Percentiles rank a stretch among this genome's conserved stretches.
phyloP scores from a whole-genome alignment of 768 basidiomycete genomes.

The Mycena sanguinolenta region DNA sequence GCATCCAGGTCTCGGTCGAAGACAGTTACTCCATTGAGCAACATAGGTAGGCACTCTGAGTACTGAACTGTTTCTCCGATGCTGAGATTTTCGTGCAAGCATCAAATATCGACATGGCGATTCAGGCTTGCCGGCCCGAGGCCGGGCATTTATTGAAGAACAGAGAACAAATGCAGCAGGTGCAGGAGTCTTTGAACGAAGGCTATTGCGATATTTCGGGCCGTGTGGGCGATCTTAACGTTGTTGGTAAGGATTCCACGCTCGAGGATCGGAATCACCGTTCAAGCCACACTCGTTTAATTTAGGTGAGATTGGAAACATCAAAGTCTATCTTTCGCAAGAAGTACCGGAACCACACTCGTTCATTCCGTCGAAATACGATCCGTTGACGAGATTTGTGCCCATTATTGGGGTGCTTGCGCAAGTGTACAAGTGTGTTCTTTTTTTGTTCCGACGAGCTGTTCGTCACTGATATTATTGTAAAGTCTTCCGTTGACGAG shows the following conservation, averaged over 20 bases:
- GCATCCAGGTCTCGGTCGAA: slow-evolving; percentile 31
- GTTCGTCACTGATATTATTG: slow-evolving; percentile 1
- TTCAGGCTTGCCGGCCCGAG: slow-evolving; percentile 81
- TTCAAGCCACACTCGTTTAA: neutral
- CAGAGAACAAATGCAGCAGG: slow-evolving; percentile 74
- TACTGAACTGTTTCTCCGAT: neutral
- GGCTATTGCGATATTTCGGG: slow-evolving; percentile 88
- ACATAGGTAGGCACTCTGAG: slow-evolving; percentile 53
- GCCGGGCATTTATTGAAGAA: slow-evolving; percentile 72
- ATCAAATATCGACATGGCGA: slow-evolving; percentile 78
- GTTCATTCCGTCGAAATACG: slow-evolving; percentile 67
- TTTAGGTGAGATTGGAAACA: slow-evolving; percentile 69
- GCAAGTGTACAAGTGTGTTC: slow-evolving; percentile 66
- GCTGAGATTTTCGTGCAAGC: slow-evolving; percentile 46
- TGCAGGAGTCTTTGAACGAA: slow-evolving; percentile 83
- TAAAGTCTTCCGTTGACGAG: slow-evolving; percentile 71
- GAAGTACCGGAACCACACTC: slow-evolving; percentile 67
- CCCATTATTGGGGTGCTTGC: slow-evolving; percentile 76
- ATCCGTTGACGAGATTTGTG: slow-evolving; percentile 78
- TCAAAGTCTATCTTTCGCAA: slow-evolving; percentile 74
- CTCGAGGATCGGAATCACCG: slow-evolving; percentile 6
- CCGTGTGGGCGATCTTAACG: slow-evolving; percentile 67
- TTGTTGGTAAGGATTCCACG: slow-evolving; percentile 63
- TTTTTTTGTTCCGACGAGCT: neutral
- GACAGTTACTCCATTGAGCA: slow-evolving; percentile 54